phyloP scores from a whole-genome alignment of 805 yeast species.

The Candida pini region DNA sequence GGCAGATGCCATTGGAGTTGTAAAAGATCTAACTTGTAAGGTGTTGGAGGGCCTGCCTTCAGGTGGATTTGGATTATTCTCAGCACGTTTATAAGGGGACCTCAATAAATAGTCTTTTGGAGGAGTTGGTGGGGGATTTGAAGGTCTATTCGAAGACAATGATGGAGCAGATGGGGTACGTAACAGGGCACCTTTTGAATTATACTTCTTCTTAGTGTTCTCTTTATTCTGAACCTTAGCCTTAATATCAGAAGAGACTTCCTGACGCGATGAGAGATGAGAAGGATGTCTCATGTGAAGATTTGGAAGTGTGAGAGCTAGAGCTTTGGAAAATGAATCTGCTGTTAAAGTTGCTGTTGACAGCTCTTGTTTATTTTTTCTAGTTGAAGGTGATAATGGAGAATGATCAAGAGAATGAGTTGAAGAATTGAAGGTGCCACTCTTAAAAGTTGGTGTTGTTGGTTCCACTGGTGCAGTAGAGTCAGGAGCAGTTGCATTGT shows the following conservation, averaged over 20 bases:
- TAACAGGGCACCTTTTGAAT: conserved; percentile 3
- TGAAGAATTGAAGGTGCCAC: not conserved
- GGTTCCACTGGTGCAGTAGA: conserved; percentile 6
- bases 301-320: no score
- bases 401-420: not conserved
- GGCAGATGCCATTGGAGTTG: conserved; percentile 1
- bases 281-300: not conserved
- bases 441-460: conserved; percentile 3
- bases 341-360: conserved; percentile 1
- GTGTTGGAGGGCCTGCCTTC: not conserved
- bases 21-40: conserved; percentile 1
- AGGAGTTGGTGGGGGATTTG: conserved; percentile 5
- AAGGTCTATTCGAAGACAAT: conserved; percentile 3
- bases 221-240: no score
- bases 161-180: conserved; percentile 20
- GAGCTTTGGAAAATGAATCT: not conserved
- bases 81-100: no score
- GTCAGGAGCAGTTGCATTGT: conserved; percentile 18
- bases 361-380: not conserved
- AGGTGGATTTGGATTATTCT: no score
- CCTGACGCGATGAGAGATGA: not conserved
- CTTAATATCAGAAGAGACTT: no score
- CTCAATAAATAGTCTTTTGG: no score
- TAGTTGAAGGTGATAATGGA: not conserved
- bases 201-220: no score